Evolutionary conservation across 805 yeast genomes (phyloP).

Genomic region (Maudiozyma saulgeensis): DNA sequence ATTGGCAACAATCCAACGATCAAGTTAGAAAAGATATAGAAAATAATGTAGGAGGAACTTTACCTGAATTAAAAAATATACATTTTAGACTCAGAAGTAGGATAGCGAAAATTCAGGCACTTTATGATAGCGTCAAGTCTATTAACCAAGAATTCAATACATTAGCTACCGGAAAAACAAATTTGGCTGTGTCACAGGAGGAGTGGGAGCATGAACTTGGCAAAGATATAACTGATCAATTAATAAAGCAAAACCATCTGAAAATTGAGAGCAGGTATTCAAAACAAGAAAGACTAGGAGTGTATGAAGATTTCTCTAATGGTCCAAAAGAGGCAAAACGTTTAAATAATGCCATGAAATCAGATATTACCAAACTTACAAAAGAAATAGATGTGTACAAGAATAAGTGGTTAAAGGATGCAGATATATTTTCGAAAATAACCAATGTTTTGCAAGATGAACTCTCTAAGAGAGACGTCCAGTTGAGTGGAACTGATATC

Average conservation of each 20-base stretch:
- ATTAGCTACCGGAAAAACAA: conserved; percentile 16
- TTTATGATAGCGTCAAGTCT: conserved; percentile 17
- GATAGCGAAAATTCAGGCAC: conserved; percentile 15
- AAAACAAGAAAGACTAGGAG: conserved; percentile 11
- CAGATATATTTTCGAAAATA: conserved; percentile 21
- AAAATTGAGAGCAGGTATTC: conserved; percentile 5
- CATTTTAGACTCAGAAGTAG: conserved; percentile 10
- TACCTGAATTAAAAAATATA: conserved; percentile 11
- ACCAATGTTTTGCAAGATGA: conserved; percentile 21
- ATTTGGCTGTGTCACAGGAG: conserved; percentile 13
- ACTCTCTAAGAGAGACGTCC: conserved; percentile 14
- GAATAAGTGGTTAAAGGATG: conserved; percentile 25
- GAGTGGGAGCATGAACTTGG: conserved; percentile 26
- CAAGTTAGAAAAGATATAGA: conserved; percentile 9
- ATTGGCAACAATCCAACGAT: conserved; percentile 19
- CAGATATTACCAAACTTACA: conserved; percentile 16
- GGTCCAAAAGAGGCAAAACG: conserved; percentile 20
- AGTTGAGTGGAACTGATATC: conserved; percentile 3
- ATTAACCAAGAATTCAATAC: conserved; percentile 19
- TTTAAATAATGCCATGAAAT: conserved; percentile 17
- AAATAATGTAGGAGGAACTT: conserved; percentile 4
- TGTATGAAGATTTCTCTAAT: conserved; percentile 21
- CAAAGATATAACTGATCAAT: conserved; percentile 11
- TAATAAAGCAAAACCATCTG: conserved; percentile 16
- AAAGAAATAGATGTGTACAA: conserved; percentile 18